Conservation (phyloP, 345 rosid genomes). For the Corchorus olitorius region DNA sequence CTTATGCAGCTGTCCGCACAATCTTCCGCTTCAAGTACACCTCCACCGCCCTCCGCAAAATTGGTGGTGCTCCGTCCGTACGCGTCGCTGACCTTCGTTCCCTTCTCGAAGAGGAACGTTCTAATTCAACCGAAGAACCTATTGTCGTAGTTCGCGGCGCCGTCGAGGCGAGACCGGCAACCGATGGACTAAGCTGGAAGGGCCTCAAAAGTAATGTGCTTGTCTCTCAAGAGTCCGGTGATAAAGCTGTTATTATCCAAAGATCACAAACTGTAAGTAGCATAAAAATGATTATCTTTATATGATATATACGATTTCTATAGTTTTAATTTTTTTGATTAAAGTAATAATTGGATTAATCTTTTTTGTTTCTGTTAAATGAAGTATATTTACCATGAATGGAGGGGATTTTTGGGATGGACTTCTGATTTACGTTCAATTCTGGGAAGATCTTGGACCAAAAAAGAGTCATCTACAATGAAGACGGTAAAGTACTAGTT, state of each 20-base stretch:
- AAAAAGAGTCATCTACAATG: constrained; percentile 57
- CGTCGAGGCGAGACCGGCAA: constrained; percentile 53
- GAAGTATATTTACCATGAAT: constrained; percentile 83
- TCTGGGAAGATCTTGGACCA: constrained; percentile 68
- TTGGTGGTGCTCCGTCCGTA: constrained; percentile 53
- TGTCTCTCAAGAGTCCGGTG: constrained; percentile 71
- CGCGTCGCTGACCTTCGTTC: constrained; percentile 70
- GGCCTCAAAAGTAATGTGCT: constrained; percentile 42
- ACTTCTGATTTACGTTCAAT: constrained; percentile 61
- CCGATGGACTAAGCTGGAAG: constrained; percentile 47
- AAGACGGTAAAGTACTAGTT: constrained; percentile 48
- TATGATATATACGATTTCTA: constrained; percentile 9
- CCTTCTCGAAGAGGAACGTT: constrained; percentile 35
- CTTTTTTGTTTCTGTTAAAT: neutral
- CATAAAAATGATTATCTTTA: neutral
- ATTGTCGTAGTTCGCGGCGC: constrained; percentile 68
- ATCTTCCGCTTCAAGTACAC: constrained; percentile 41
- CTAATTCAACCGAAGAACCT: constrained; percentile 31
- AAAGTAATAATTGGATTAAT: neutral
- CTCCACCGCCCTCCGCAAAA: constrained; percentile 57
- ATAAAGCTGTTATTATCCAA: constrained; percentile 79
- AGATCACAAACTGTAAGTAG: constrained; percentile 67
- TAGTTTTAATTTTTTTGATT: neutral
- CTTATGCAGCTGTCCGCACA: constrained; percentile 67
- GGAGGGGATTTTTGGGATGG: constrained; percentile 83